phyloP scores from a whole-genome alignment of 352 stramenopile genomes.

The Phytopythium vexans region DNA sequence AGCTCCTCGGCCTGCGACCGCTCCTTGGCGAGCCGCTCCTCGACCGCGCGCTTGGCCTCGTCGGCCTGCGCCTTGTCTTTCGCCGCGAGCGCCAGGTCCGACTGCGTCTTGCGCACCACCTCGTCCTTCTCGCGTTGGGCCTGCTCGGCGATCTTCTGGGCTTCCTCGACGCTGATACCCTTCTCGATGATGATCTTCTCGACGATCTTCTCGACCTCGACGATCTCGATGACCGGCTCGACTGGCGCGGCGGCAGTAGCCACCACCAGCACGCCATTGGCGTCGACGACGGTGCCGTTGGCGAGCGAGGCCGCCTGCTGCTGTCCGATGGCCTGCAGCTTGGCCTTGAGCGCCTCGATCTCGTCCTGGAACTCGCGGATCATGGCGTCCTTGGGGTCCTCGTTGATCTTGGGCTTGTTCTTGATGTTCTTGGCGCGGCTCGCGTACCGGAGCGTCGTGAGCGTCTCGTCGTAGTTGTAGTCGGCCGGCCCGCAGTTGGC shows the following conservation, averaged over 20 bases:
- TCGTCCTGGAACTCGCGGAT: slow-evolving; percentile 97
- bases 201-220: slow-evolving; percentile 83
- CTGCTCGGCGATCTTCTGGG: slow-evolving; percentile 64
- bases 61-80: slow-evolving; percentile 85
- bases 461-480: slow-evolving; percentile 97
- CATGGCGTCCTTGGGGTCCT: slow-evolving; percentile 98
- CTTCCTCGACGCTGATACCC: slow-evolving; percentile 76
- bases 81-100: slow-evolving; percentile 62
- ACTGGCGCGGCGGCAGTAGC: slow-evolving; percentile 4
- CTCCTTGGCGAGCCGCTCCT: slow-evolving; percentile 87
- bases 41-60: slow-evolving; percentile 83
- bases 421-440: slow-evolving; percentile 99
- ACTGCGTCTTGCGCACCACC: slow-evolving; percentile 61
- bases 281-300: neutral
- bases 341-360: slow-evolving; percentile 92
- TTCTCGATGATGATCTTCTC: slow-evolving; percentile 85
- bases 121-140: slow-evolving; percentile 76
- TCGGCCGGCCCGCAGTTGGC: slow-evolving; percentile 96
- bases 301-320: slow-evolving; percentile 8
- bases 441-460: slow-evolving; percentile 94
- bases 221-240: slow-evolving; percentile 20
- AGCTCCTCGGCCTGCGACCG: slow-evolving; percentile 66
- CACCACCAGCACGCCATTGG: neutral
- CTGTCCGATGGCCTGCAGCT: slow-evolving; percentile 56
- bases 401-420: slow-evolving; percentile 98